Evolutionary conservation across 2,329 filamentous ascomycete genomes (phyloP).

Genomic region (Sclerotinia minor): DNA sequence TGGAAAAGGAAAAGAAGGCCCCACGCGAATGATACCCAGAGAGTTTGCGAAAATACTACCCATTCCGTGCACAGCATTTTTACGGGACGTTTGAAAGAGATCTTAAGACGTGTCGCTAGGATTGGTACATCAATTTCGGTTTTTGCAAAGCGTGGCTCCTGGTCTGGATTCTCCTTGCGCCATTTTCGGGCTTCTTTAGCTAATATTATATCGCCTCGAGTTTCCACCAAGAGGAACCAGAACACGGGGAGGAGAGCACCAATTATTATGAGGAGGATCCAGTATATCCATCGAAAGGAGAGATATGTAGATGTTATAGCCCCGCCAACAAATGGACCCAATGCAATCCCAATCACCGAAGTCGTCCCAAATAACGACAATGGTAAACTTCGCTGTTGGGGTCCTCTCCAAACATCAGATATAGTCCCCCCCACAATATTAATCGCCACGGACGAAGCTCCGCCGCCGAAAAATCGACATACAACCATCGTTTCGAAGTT

Average conservation of each 20-base stretch:
- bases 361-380: constrained; percentile 64
- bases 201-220: constrained; percentile 46
- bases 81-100: constrained; percentile 34
- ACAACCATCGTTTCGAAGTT: constrained; percentile 38
- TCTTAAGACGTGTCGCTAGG: constrained; percentile 10
- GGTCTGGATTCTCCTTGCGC: constrained; percentile 26
- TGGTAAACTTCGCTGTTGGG: constrained; percentile 35
- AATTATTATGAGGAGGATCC: constrained; percentile 45
- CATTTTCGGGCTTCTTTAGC: constrained; percentile 25
- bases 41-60: constrained; percentile 63
- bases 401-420: constrained; percentile 33
- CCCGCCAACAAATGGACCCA: constrained; percentile 39
- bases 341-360: constrained; percentile 66
- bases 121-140: constrained; percentile 22
- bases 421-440: constrained; percentile 31
- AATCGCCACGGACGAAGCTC: constrained; percentile 34
- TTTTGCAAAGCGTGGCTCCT: constrained; percentile 19
- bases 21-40: constrained; percentile 52
- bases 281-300: constrained; percentile 39
- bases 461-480: constrained; percentile 38
- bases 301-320: constrained; percentile 33
- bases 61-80: constrained; percentile 56
- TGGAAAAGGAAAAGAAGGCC: constrained; percentile 28
- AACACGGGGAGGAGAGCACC: constrained; percentile 46
- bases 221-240: constrained; percentile 47